Conservation (phyloP, 2,329 filamentous ascomycete genomes). For the Diaporthe sp. region DNA sequence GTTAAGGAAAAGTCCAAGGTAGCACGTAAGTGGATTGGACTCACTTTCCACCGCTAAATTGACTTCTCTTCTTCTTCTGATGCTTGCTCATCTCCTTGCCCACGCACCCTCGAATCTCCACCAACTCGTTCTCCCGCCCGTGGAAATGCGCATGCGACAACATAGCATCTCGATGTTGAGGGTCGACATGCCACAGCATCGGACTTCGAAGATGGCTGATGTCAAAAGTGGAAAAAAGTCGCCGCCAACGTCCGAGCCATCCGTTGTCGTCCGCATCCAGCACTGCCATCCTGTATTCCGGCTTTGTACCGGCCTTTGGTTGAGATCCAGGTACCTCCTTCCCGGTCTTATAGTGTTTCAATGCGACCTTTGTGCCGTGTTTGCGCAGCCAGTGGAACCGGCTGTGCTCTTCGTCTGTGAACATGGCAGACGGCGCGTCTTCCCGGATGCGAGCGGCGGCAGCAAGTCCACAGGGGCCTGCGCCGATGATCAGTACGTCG, state of each 20-base stretch:
- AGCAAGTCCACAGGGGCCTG: conserved; percentile 81
- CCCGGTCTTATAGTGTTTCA: conserved; percentile 66
- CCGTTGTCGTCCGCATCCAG: conserved; percentile 73
- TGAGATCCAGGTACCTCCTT: conserved; percentile 40
- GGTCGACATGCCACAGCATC: conserved; percentile 88
- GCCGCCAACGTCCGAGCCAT: conserved; percentile 81
- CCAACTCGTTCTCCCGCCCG: conserved; percentile 72
- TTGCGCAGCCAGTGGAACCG: conserved; percentile 84
- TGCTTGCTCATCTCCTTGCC: conserved; percentile 87
- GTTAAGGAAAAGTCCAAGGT: neutral
- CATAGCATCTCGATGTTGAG: conserved; percentile 79
- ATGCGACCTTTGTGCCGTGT: conserved; percentile 70
- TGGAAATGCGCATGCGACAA: conserved; percentile 76
- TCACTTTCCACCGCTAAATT: conserved; percentile 58
- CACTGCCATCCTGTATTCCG: conserved; percentile 67
- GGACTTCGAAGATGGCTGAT: conserved; percentile 82
- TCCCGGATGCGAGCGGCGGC: conserved; percentile 80
- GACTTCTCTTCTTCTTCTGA: conserved; percentile 73
- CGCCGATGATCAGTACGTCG: conserved; percentile 81
- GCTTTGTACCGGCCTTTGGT: conserved; percentile 6
- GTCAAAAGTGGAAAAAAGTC: conserved; percentile 75
- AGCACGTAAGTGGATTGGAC: conserved; percentile 31
- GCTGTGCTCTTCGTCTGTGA: conserved; percentile 86
- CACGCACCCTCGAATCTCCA: conserved; percentile 80
- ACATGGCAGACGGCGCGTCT: conserved; percentile 80